Percentiles rank a stretch among this genome's conserved stretches.
Evolutionary conservation across 2,329 filamentous ascomycete species (phyloP).

Genomic region (Lasiodiplodia hormozganensis): DNA sequence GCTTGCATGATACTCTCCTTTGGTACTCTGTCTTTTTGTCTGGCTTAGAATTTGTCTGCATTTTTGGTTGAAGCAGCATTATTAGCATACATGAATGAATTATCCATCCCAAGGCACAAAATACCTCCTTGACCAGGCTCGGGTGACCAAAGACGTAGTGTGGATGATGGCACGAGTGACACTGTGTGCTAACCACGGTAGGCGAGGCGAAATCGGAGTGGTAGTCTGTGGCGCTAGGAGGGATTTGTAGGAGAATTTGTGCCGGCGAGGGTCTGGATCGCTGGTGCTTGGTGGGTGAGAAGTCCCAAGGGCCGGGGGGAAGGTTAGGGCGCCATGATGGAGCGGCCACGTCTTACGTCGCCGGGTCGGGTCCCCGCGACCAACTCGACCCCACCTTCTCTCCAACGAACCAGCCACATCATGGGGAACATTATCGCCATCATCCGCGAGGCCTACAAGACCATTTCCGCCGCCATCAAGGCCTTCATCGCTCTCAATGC

Average conservation of each 20-base stretch:
- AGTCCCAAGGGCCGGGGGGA: neutral
- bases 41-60: neutral
- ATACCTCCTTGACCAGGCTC: neutral
- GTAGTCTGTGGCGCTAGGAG: too few relatives aligned
- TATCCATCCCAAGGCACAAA: too few relatives aligned
- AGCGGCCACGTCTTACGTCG: neutral
- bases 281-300: too few relatives aligned
- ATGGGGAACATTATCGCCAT: neutral
- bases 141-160: neutral
- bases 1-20: neutral
- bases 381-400: neutral
- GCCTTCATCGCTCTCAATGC: conserved; percentile 1
- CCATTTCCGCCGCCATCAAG: conserved; percentile 2
- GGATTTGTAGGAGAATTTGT: neutral
- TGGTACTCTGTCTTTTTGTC: neutral
- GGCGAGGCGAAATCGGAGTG: neutral
- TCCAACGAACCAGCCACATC: neutral
- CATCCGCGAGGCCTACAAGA: neutral
- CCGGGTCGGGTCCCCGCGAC: neutral
- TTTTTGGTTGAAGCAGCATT: neutral
- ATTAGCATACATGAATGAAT: neutral
- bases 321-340: neutral
- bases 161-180: neutral
- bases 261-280: too few relatives aligned
- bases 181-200: neutral